Conservation (phyloP, 352 stramenopile genomes). For the Globisporangium yorkense region DNA sequence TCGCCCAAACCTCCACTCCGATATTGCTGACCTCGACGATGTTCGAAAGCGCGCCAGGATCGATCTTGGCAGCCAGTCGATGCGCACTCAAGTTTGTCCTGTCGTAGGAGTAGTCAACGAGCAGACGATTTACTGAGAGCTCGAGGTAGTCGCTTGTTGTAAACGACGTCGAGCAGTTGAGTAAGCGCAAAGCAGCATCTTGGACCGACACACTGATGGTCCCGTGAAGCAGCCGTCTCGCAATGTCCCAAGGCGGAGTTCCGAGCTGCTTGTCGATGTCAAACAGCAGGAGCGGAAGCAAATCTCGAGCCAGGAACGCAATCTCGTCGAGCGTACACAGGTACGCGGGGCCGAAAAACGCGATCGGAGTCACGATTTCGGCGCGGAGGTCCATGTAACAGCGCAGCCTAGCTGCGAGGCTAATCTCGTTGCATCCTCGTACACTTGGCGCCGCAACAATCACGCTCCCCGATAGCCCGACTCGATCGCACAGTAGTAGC, state of each 20-base stretch:
- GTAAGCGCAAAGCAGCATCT: constrained; percentile 36
- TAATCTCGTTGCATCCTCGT: not conserved
- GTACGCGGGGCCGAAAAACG: constrained; percentile 55
- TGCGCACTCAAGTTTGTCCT: constrained; percentile 35
- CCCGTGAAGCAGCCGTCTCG: constrained; percentile 51
- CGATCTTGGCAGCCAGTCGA: constrained; percentile 49
- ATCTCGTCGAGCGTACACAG: constrained; percentile 51
- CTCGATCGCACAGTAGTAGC: constrained; percentile 28
- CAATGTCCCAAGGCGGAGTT: constrained; percentile 46
- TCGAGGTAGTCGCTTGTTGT: constrained; percentile 49
- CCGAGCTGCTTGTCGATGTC: constrained; percentile 36
- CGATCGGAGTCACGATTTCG: constrained; percentile 21
- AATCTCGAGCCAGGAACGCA: constrained; percentile 14
- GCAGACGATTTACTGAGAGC: constrained; percentile 28
- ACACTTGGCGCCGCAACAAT: constrained; percentile 23
- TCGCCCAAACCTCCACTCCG: constrained; percentile 36
- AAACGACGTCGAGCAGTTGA: constrained; percentile 42
- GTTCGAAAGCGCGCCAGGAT: constrained; percentile 57
- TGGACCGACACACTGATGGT: constrained; percentile 30
- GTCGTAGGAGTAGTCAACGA: constrained; percentile 25
- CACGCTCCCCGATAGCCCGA: constrained; percentile 26
- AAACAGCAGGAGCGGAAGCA: constrained; percentile 37
- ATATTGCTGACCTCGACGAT: constrained; percentile 54
- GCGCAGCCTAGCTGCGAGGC: constrained; percentile 24
- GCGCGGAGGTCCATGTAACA: constrained; percentile 41